A percentile compares a stretch with the other conserved stretches of the same genome.
These are phyloP conservation scores for Rhinocladiella similis DNA, from an alignment of 2,329 filamentous ascomycete genomes.

Conservation along the genomic window DNA sequence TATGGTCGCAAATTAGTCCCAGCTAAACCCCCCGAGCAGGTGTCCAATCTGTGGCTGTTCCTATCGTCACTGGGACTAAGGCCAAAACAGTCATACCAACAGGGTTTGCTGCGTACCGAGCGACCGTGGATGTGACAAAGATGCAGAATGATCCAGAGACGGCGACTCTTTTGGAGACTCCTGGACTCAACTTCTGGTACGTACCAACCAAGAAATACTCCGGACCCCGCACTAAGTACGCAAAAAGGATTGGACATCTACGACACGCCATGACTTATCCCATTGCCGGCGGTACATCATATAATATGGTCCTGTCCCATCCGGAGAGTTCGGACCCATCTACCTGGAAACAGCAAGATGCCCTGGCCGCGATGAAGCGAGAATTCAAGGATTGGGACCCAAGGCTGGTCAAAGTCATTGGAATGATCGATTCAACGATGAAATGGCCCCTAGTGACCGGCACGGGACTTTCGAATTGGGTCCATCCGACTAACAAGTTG, in stretches of 20 bases:
- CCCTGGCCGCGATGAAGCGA: constrained; percentile 31
- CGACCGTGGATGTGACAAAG: constrained; percentile 23
- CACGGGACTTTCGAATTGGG: constrained; percentile 33
- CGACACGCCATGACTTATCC: constrained; percentile 35
- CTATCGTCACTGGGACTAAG: constrained; percentile 23
- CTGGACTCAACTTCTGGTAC: constrained; percentile 32
- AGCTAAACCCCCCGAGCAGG: constrained; percentile 1
- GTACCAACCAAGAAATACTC: background rate
- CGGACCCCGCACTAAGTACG: too few species aligned
- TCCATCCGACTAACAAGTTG: constrained; percentile 32
- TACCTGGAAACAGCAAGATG: constrained; percentile 31
- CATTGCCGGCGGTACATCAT: constrained; percentile 37
- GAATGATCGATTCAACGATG: constrained; percentile 36
- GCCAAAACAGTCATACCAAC: constrained; percentile 15
- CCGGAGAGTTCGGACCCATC: constrained; percentile 38
- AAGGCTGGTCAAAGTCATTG: constrained; percentile 38
- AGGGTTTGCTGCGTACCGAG: constrained; percentile 25
- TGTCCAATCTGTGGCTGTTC: constrained; percentile 24
- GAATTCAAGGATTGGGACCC: constrained; percentile 24
- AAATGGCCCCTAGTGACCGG: constrained; percentile 37
- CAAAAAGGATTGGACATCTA: constrained; percentile 31
- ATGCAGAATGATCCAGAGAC: constrained; percentile 21
- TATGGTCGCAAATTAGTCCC: background rate
- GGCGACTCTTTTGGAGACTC: constrained; percentile 14
- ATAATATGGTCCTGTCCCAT: constrained; percentile 51